phyloP scores from a whole-genome alignment of 768 basidiomycete genomes.

The Psilocybe sp. region DNA sequence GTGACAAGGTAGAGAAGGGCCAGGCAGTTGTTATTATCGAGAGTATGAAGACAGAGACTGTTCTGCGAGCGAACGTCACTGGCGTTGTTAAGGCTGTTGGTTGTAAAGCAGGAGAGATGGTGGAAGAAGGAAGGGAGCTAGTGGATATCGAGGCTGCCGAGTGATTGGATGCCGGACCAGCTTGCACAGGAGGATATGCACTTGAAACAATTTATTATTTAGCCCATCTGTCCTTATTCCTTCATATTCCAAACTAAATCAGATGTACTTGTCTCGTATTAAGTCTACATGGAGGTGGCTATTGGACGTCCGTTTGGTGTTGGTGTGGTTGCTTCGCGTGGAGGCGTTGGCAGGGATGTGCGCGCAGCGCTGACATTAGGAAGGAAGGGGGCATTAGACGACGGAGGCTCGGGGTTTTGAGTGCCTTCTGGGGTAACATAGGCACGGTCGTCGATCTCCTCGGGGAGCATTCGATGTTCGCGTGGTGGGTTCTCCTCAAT shows the following conservation, averaged over 20 bases:
- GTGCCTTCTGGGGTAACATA: conserved; percentile 48
- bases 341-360: conserved; percentile 34
- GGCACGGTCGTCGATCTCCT: conserved; percentile 10
- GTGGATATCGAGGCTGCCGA: conserved; percentile 59
- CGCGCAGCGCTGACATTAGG: conserved; percentile 38
- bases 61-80: conserved; percentile 64
- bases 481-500: conserved; percentile 46
- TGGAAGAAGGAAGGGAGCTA: conserved; percentile 80
- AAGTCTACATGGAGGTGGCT: conserved; percentile 12
- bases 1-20: conserved; percentile 77
- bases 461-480: conserved; percentile 29
- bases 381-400: conserved; percentile 46
- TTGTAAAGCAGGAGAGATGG: conserved; percentile 87
- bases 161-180: background rate
- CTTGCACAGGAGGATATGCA: too few relatives aligned
- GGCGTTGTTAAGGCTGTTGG: conserved; percentile 72
- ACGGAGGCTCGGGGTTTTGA: conserved; percentile 57
- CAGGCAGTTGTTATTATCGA: conserved; percentile 83
- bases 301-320: conserved; percentile 16
- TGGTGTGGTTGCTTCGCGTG: conserved; percentile 45
- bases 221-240: background rate
- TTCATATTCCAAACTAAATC: background rate
- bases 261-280: background rate
- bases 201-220: too few relatives aligned
- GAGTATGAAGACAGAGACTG: conserved; percentile 98